Evolutionary conservation across 169 alveolate species (phyloP).

Genomic region (Eimeria maxima): DNA sequence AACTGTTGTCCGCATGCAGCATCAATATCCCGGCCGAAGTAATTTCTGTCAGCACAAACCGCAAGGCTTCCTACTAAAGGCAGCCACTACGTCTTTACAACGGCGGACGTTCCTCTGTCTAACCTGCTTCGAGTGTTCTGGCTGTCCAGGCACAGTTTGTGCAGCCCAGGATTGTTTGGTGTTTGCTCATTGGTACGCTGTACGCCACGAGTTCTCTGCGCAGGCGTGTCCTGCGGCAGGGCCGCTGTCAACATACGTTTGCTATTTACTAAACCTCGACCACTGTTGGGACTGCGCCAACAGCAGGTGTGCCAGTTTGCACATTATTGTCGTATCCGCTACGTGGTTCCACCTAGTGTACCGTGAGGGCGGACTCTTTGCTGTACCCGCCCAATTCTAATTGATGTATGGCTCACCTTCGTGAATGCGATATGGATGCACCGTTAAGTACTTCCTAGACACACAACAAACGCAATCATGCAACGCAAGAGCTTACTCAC

Average conservation of each 20-base stretch:
- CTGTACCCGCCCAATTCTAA: background rate
- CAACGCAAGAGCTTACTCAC: background rate
- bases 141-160: background rate
- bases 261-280: background rate
- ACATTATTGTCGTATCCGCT: background rate
- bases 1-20: constrained; percentile 93
- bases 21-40: constrained; percentile 91
- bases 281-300: background rate
- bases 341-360: background rate
- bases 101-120: background rate
- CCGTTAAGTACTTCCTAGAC: constrained; percentile 35
- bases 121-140: background rate
- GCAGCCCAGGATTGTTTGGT: background rate
- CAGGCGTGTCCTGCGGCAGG: background rate
- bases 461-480: background rate
- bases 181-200: background rate
- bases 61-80: background rate
- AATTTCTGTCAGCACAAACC: constrained; percentile 85
- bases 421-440: constrained; percentile 50
- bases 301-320: constrained; percentile 21
- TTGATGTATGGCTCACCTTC: background rate
- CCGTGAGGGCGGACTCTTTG: background rate
- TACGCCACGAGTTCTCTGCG: background rate
- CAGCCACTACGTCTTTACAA: background rate
- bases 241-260: background rate